A percentile compares a stretch with the other conserved stretches of the same genome.
Evolutionary conservation across 176 grass and related monocot genomes (phyloP).

Genomic region (Zoysia japonica): DNA sequence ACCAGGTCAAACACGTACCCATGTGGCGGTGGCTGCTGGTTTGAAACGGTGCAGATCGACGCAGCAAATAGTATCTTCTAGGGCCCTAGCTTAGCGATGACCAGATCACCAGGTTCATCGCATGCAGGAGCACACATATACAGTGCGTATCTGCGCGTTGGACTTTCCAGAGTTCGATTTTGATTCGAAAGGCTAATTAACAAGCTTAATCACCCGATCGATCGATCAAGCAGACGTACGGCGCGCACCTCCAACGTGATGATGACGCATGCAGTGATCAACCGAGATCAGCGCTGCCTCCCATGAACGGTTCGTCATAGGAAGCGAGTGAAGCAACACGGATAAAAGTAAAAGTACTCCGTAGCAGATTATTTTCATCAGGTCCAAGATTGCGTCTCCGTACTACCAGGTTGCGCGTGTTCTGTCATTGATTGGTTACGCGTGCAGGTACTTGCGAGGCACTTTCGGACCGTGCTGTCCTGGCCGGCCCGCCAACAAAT

Average conservation of each 20-base stretch:
- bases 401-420: neutral
- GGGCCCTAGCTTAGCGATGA: too few relatives aligned
- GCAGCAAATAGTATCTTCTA: neutral
- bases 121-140: neutral
- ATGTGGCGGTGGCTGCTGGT: neutral
- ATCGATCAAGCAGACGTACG: neutral
- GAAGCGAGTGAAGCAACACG: neutral
- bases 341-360: too few relatives aligned
- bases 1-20: constrained; percentile 2
- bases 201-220: too few relatives aligned
- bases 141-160: too few relatives aligned
- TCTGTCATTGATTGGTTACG: neutral
- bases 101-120: neutral
- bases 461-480: too few relatives aligned
- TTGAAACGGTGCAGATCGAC: neutral
- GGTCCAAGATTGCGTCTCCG: constrained; percentile 47
- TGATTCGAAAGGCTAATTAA: neutral
- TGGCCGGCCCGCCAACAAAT: too few relatives aligned
- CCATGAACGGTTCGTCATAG: neutral
- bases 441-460: neutral
- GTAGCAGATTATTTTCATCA: neutral
- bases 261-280: constrained; percentile 3
- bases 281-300: neutral
- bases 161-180: neutral
- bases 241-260: neutral